Evolutionary conservation across 371 early-diverging fungal genomes (phyloP), one percentile per base, ranked within the genome.

Genomic region (Parasitella parasitica): DNA sequence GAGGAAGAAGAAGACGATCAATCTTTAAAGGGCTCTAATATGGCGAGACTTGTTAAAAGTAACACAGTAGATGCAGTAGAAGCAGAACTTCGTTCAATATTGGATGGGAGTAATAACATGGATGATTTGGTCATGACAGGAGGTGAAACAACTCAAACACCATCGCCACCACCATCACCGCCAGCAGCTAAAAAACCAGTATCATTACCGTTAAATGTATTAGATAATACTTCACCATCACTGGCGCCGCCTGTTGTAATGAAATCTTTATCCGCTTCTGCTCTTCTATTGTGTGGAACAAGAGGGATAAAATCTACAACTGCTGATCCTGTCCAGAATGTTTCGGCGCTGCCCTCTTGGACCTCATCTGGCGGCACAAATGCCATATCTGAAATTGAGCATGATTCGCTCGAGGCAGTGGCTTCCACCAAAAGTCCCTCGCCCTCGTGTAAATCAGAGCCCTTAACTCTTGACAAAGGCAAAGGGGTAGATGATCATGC

Each of bases 41-140:
- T 66, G 6, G 71, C 65, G 15, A 54, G 50, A 22, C 52, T 72
- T 2, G 63, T 73, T 20, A 60, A 76, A 52, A 69, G 73, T 36
- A 72, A 77, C 26, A 86, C 85, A 6, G 78, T 88, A 15, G 83
- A 84, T 34, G 86, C 86, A 3, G 82, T 88, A 0, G 84, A 86
- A 50, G 88, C 86, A 8, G 86, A 81, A 22, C 59, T 88, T 13
- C 73, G 81, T 8, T 80, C 84, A 0, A 86, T 88, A 41, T 69
- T 88, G 51, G 84, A 82, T 54, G 72, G 73, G n/a, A n/a, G n/a
- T 2, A 60, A 64, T 30, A 70, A 62, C n/a, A 22, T 57, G 3
- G 54, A 46, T 4, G 55, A 57, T 5, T 30, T 56, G 32, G 39
- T 26, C 20, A 49, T 41, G 56, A 49, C 43, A 26, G 67, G 59